Evolutionary conservation across 2,329 filamentous ascomycete species (phyloP).

Genomic region (Fusarium siculi): DNA sequence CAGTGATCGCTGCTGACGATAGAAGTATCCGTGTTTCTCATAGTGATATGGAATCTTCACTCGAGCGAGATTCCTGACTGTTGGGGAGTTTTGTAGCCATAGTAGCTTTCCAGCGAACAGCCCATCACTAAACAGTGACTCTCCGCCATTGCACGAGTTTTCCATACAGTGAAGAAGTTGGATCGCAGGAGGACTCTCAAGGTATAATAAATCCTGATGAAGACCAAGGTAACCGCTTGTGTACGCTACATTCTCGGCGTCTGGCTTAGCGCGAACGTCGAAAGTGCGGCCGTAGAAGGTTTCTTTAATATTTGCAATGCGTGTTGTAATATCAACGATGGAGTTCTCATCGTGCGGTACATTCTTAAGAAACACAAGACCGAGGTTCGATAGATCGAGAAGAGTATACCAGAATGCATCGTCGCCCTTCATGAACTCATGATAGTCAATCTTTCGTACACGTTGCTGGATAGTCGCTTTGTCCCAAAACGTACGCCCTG

Average conservation of each 20-base stretch:
- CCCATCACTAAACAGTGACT: slow-evolving; percentile 86
- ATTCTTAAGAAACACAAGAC: slow-evolving; percentile 79
- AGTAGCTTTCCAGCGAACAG: slow-evolving; percentile 65
- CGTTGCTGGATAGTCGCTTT: slow-evolving; percentile 48
- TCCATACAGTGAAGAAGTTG: slow-evolving; percentile 91
- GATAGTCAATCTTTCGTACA: slow-evolving; percentile 72
- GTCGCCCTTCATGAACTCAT: slow-evolving; percentile 74
- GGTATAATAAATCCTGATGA: slow-evolving; percentile 94
- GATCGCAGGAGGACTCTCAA: slow-evolving; percentile 79
- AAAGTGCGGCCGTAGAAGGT: slow-evolving; percentile 94
- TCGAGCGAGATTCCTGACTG: slow-evolving; percentile 53
- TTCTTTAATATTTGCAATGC: slow-evolving; percentile 82
- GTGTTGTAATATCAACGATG: slow-evolving; percentile 74
- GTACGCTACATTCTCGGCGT: slow-evolving; percentile 93
- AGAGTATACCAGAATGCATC: slow-evolving; percentile 70
- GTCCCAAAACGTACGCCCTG: slow-evolving; percentile 57
- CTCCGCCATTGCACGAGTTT: slow-evolving; percentile 82
- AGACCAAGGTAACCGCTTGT: slow-evolving; percentile 84
- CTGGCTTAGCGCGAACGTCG: slow-evolving; percentile 82
- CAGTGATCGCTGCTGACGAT: slow-evolving; percentile 67
- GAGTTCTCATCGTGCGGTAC: slow-evolving; percentile 75
- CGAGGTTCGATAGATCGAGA: slow-evolving; percentile 70
- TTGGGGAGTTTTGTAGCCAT: slow-evolving; percentile 34
- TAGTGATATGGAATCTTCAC: slow-evolving; percentile 73
- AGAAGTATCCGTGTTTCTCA: slow-evolving; percentile 71